phyloP scores from a whole-genome alignment of 306 rosid genomes.

The Trifolium pratense region DNA sequence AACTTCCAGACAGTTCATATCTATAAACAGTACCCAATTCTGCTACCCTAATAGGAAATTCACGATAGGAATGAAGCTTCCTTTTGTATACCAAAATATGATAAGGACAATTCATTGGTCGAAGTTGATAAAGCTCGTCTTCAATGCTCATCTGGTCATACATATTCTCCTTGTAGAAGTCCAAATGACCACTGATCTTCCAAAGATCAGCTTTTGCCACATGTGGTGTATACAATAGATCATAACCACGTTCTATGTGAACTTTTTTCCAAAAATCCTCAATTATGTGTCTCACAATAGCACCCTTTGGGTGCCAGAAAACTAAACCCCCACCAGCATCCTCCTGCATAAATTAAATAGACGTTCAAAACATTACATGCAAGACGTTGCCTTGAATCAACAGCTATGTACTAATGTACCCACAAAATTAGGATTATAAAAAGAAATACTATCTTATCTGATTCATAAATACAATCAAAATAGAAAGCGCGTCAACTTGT shows the following conservation, averaged over 20 bases:
- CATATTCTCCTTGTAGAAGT: conserved; percentile 92
- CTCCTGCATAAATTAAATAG: conserved; percentile 59
- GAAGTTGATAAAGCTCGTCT: conserved; percentile 91
- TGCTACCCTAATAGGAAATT: conserved; percentile 85
- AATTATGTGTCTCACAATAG: conserved; percentile 83
- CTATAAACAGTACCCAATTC: conserved; percentile 97
- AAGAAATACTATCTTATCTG: conserved; percentile 2
- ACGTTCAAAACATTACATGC: conserved; percentile 38
- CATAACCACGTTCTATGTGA: conserved; percentile 78
- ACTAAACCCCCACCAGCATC: conserved; percentile 99
- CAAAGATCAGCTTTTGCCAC: conserved; percentile 98
- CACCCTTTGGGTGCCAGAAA: conserved; percentile 99
- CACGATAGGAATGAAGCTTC: conserved; percentile 88
- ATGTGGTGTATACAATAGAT: conserved; percentile 93
- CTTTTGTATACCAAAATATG: conserved; percentile 92
- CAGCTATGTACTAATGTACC: not conserved
- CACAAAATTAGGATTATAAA: conserved; percentile 29
- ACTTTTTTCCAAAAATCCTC: conserved; percentile 90
- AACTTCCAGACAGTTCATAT: conserved; percentile 94
- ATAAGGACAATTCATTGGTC: conserved; percentile 99
- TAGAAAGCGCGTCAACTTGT: conserved; percentile 24
- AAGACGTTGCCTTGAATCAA: conserved; percentile 38
- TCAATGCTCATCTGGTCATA: conserved; percentile 91
- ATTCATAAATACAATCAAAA: conserved; percentile 30
- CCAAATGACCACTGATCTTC: conserved; percentile 97